Evolutionary conservation across 768 basidiomycete genomes (phyloP).

Genomic region (Termitomyces titanicus): DNA sequence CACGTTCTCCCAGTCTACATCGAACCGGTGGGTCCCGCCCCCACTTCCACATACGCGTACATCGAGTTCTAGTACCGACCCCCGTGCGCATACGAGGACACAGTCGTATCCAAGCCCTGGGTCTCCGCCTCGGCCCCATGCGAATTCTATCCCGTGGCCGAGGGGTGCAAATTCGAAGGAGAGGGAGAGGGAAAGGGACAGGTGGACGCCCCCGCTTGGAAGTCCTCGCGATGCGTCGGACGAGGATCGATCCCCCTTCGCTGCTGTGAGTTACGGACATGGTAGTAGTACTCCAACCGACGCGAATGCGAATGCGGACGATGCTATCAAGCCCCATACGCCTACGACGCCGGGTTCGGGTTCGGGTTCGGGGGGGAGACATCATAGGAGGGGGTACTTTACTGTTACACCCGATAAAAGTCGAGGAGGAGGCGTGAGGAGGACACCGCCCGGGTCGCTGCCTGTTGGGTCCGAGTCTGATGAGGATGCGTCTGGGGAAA

Average conservation of each 20-base stretch:
- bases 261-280: not conserved
- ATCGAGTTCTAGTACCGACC: no score
- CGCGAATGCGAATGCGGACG: constrained; percentile 22
- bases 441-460: constrained; percentile 50
- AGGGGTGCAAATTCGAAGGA: not conserved
- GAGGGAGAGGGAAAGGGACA: constrained; percentile 4
- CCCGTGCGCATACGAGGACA: constrained; percentile 36
- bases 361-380: constrained; percentile 25
- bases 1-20: constrained; percentile 51
- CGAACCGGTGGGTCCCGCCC: constrained; percentile 41
- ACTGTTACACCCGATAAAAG: constrained; percentile 24
- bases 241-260: not conserved
- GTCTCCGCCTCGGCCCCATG: constrained; percentile 1
- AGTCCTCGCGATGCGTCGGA: constrained; percentile 44
- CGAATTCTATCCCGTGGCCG: constrained; percentile 42
- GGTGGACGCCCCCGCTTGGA: constrained; percentile 29
- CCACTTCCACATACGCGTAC: constrained; percentile 2
- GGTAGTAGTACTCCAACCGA: no score
- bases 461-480: constrained; percentile 14
- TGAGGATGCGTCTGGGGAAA: not conserved
- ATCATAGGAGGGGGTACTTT: constrained; percentile 57
- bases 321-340: constrained; percentile 22
- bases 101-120: constrained; percentile 42
- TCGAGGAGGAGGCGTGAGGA: constrained; percentile 25
- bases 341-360: not conserved